Conservation (phyloP, 2,329 filamentous ascomycete species). For the Arthrobotrys sinensis region DNA sequence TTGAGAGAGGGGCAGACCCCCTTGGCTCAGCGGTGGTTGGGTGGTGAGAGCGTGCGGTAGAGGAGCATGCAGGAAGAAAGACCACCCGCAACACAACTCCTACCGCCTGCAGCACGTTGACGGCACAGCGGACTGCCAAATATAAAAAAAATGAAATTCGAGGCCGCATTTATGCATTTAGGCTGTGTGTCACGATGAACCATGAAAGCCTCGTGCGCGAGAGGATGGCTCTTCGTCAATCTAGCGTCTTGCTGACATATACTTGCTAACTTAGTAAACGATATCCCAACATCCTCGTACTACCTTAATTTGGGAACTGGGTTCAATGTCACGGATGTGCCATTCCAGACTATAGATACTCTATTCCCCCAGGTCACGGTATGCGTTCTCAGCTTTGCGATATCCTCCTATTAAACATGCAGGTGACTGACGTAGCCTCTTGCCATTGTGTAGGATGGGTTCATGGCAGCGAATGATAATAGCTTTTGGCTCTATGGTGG, state of each 20-base stretch:
- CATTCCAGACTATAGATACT: conserved; percentile 49
- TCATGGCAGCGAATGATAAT: conserved; percentile 64
- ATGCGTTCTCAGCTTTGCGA: conserved; percentile 7
- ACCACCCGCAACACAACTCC: conserved; percentile 7
- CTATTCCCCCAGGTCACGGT: conserved; percentile 53
- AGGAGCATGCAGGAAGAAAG: neutral
- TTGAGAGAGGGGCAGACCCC: conserved; percentile 6
- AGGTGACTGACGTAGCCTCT: conserved; percentile 14
- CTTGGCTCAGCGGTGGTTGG: conserved; percentile 13
- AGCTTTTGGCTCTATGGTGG: conserved; percentile 64
- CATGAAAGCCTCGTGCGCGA: conserved; percentile 11
- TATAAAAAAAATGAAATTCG: conserved; percentile 8
- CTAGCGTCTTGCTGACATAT: conserved; percentile 32
- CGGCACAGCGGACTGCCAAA: conserved; percentile 13
- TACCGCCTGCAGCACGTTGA: neutral
- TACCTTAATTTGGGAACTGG: conserved; percentile 51
- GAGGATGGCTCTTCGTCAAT: conserved; percentile 5
- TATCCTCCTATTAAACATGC: neutral
- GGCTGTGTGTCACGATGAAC: conserved; percentile 20
- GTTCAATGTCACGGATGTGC: conserved; percentile 52
- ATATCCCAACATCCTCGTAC: conserved; percentile 44
- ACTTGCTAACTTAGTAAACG: conserved; percentile 28
- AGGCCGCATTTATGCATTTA: conserved; percentile 11
- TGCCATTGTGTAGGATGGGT: conserved; percentile 53
- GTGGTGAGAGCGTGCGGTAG: conserved; percentile 3